Evolutionary conservation across 2,329 filamentous ascomycete species (phyloP), one percentile per base, ranked within the genome.

Genomic region (Beauveria medogensis): DNA sequence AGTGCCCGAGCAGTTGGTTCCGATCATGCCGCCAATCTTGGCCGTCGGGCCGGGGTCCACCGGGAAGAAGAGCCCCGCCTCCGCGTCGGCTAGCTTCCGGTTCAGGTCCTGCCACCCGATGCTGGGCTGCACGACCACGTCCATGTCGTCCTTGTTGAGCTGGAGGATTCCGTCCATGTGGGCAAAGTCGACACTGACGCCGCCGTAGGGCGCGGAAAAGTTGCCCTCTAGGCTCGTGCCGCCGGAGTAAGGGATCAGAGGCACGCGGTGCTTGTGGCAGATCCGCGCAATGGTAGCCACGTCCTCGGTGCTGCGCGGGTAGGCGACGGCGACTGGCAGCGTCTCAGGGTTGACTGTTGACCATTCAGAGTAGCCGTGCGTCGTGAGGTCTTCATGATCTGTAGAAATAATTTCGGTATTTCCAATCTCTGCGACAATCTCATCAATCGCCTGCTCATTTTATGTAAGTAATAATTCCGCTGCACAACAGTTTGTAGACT

Each of bases 31-130:
- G 55, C 89, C 89, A 66, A 92, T 91, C 75, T 88, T 89, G 18
- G 89, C 88, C 66, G 80, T 83, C 63, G 83, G 83, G 30, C 82
- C 90, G 14, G 92, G 92, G 69, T 97, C 92, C 14, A 96, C 87
- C 1, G 92, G 92, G 70, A 96, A 95, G 76, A 96, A 96, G 1
- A 97, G 82, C 0, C 90, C 90, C 4, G 84, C 87, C 44, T 83
- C 80, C 73, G 88, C 84, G 68, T 89, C 85, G 54, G 85, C 80
- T 51, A 87, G 71, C 67, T 84, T 76, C 65, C 88, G 85, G 68
- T 97, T 97, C 62, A 97, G 76, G 57, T 89, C 85, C 82, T 95
- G 92, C 92, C 92, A 97, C n/a, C 89, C 88, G 10, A 97, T 87
- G 7, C 89, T 90, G 3, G 92, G 92, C 72, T 97, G 92, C 3